Conservation (phyloP, 2,329 filamentous ascomycete species). For the Colletotrichum karsti region DNA sequence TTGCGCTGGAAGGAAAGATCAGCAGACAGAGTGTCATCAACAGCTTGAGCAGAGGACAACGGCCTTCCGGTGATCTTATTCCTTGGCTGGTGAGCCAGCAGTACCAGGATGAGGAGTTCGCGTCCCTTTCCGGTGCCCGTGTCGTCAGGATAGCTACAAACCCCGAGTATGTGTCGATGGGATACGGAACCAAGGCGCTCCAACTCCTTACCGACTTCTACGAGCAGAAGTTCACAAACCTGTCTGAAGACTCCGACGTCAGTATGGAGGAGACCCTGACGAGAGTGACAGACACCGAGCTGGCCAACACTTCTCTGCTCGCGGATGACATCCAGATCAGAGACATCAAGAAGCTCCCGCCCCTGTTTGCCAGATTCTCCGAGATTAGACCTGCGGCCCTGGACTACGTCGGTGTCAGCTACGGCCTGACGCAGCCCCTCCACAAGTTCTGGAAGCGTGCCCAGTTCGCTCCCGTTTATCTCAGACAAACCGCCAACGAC, state of each 20-base stretch:
- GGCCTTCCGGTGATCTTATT: slow-evolving; percentile 92
- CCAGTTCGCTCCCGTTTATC: slow-evolving; percentile 87
- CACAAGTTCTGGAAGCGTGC: slow-evolving; percentile 98
- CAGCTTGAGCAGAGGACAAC: slow-evolving; percentile 86
- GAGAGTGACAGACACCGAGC: slow-evolving; percentile 83
- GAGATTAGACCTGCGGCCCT: slow-evolving; percentile 83
- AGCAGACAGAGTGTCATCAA: slow-evolving; percentile 92
- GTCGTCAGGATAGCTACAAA: slow-evolving; percentile 96
- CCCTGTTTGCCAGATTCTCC: slow-evolving; percentile 87
- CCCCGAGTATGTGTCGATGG: slow-evolving; percentile 91
- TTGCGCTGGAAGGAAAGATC: slow-evolving; percentile 93
- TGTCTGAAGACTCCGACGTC: slow-evolving; percentile 75
- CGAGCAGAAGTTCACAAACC: slow-evolving; percentile 87
- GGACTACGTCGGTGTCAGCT: slow-evolving; percentile 96
- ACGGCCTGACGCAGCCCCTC: slow-evolving; percentile 85
- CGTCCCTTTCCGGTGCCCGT: slow-evolving; percentile 88
- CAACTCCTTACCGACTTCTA: slow-evolving; percentile 92
- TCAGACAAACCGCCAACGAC: slow-evolving; percentile 95
- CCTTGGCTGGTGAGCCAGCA: slow-evolving; percentile 98
- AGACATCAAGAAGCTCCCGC: slow-evolving; percentile 91
- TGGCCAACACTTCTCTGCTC: slow-evolving; percentile 78
- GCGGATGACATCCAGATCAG: slow-evolving; percentile 90
- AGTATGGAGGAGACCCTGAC: slow-evolving; percentile 72
- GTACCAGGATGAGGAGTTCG: slow-evolving; percentile 98
- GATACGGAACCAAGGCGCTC: slow-evolving; percentile 90